phyloP scores from a whole-genome alignment of 352 stramenopile genomes.

The Globisporangium paddicum region DNA sequence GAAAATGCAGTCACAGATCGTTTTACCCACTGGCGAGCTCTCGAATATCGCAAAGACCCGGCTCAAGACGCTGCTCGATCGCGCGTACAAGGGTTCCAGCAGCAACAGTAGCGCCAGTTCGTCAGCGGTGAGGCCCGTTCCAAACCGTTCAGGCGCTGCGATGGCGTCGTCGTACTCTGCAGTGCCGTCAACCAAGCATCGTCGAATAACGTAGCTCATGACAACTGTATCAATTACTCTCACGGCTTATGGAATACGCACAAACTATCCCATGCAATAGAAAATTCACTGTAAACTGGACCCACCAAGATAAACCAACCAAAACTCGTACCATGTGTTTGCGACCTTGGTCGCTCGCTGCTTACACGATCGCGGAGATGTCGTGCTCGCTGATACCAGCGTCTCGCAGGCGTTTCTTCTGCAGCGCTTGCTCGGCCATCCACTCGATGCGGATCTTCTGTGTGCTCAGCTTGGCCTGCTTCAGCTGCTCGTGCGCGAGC shows the following conservation, averaged over 20 bases:
- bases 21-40: conserved; percentile 34
- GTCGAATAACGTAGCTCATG: conserved; percentile 22
- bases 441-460: conserved; percentile 49
- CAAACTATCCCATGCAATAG: background rate
- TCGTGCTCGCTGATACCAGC: conserved; percentile 39
- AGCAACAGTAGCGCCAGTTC: background rate
- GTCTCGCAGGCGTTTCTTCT: conserved; percentile 45
- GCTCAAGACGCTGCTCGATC: conserved; percentile 71
- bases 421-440: conserved; percentile 46
- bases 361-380: conserved; percentile 23
- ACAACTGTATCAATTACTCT: background rate
- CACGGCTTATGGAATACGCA: background rate
- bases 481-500: conserved; percentile 47
- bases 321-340: background rate
- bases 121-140: conserved; percentile 10
- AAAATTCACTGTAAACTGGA: conserved; percentile 2
- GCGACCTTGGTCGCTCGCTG: no score
- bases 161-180: conserved; percentile 34
- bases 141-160: conserved; percentile 13
- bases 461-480: conserved; percentile 38
- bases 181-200: conserved; percentile 29
- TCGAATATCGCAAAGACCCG: conserved; percentile 56
- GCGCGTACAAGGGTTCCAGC: conserved; percentile 47
- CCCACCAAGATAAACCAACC: background rate
- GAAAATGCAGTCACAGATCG: conserved; percentile 52